phyloP scores from a whole-genome alignment of 1,284 basidiomycete genomes.

The Bondarzewia mesenterica region DNA sequence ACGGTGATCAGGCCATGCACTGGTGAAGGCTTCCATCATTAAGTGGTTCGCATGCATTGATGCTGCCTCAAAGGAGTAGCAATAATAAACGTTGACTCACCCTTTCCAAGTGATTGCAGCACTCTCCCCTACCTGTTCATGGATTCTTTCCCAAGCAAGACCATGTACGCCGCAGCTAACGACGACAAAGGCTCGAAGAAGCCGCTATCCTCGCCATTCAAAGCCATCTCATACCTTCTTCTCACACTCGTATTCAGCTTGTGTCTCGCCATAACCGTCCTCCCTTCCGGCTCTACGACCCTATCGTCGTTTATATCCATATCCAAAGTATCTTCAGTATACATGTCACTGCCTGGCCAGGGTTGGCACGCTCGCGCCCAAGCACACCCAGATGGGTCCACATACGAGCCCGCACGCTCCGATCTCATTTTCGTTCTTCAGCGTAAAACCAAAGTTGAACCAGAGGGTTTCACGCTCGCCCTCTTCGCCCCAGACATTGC shows the following conservation, averaged over 20 bases:
- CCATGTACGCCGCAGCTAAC: not conserved
- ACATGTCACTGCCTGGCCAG: not conserved
- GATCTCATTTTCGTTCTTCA: not conserved
- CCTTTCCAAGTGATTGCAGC: not conserved
- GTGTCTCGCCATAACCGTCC: too few relatives aligned
- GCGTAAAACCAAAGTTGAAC: not conserved
- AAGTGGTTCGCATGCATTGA: not conserved
- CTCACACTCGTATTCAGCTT: not conserved
- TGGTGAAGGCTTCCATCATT: not conserved
- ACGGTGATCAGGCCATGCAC: not conserved
- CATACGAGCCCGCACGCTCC: not conserved
- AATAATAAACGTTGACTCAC: not conserved
- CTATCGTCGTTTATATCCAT: not conserved
- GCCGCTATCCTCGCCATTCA: not conserved
- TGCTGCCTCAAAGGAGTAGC: not conserved
- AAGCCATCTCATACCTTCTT: not conserved
- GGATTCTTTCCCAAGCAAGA: not conserved
- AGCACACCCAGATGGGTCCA: not conserved
- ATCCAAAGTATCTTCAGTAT: not conserved
- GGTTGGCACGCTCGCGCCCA: not conserved
- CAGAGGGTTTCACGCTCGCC: not conserved
- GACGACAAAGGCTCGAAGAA: not conserved
- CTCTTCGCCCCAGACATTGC: not conserved
- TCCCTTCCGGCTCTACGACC: not conserved
- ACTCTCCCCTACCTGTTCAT: not conserved